Base-by-base conservation (phyloP, 139 green algal genomes). In the Asterochloris sp. region DNA sequence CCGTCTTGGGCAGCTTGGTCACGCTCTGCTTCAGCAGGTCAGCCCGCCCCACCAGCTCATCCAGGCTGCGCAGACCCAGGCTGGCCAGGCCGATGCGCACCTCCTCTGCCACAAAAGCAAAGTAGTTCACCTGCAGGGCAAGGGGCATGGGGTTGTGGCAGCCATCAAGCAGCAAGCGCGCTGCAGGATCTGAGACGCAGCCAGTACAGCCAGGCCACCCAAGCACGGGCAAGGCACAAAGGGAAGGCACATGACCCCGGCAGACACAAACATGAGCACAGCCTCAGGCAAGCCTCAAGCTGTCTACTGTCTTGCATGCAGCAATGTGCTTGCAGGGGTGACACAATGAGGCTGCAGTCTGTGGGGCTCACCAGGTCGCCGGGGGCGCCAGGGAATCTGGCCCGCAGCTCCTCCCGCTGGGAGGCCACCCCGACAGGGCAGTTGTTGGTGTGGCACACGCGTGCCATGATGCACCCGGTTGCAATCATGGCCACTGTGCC, bases 391-490 rank as follows among this genome's bases (percentile, higher is more conserved):
- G 97, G 97, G 95, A 99, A 99, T 74, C 97, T 90, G 4, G 95
- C 95, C 21, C 97, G 87, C 86, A 99, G 91, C 91, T 99, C 97
- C 92, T 99, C 97, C 14, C 97, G 89, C 93, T 99, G 97, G 23
- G 83, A 92, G 6, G 97, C 97, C 27, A 99, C 97, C 38, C 97
- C 97, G 27, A 99, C 97, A 62, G 97, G 97, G 94, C 97, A 99
- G 93, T 99, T 99, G 94, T 99, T 99, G 85, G 97, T 99, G 92
- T 99, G 97, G 90, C 97, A 99, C 47, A 99, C 96, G 76, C 97
- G 94, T 24, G 97, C 97, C 97, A 99, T 99, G 92, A 99, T 99
- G 93, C 97, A 99, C 83, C 97, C 90, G 24, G 95, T 98, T 67
- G 97, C 97, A 78, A 99, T 99, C 97, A 99, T 99, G 68, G 96